A percentile compares a stretch with the other conserved stretches of the same genome.
These are phyloP conservation scores for Ananas comosus DNA, from an alignment of 176 grass and related monocot genomes.

Conservation along the genomic window DNA sequence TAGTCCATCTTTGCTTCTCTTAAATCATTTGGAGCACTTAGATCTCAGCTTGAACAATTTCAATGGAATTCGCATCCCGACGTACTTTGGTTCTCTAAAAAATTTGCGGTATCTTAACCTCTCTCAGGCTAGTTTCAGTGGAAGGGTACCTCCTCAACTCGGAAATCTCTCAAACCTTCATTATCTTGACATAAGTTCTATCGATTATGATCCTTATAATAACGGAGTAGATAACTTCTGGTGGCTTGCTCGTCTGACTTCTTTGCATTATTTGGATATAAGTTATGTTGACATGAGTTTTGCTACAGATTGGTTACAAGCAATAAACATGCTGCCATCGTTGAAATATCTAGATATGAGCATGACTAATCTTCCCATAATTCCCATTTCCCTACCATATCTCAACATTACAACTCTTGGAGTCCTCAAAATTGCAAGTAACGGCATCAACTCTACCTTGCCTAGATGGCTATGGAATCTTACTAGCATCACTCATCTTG, in stretches of 20 bases:
- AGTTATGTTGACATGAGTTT: neutral
- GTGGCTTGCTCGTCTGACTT: slow-evolving; percentile 12
- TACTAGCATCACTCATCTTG: no score
- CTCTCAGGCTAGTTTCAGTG: neutral
- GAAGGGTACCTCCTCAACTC: slow-evolving; percentile 18
- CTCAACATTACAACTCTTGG: neutral
- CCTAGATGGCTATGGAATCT: neutral
- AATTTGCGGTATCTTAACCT: slow-evolving; percentile 33
- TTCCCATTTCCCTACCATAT: neutral
- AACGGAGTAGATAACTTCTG: neutral
- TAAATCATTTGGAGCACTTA: slow-evolving; percentile 15
- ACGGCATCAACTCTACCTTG: no score
- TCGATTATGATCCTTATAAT: neutral
- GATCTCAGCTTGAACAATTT: slow-evolving; percentile 34
- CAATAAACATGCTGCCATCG: slow-evolving; percentile 13
- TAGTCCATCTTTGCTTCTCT: slow-evolving; percentile 17
- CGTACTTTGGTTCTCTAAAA: slow-evolving; percentile 18
- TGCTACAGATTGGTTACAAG: neutral
- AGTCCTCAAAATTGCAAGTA: no score
- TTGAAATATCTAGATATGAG: neutral
- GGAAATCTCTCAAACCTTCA: slow-evolving; percentile 32
- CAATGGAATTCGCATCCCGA: neutral
- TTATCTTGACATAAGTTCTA: neutral
- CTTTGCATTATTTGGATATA: slow-evolving; percentile 4
- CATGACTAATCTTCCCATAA: accelerated